Percentiles rank a stretch among this genome's conserved stretches.
Conservation (phyloP, 179 eudicot species). For the Drosera spatulata region DNA sequence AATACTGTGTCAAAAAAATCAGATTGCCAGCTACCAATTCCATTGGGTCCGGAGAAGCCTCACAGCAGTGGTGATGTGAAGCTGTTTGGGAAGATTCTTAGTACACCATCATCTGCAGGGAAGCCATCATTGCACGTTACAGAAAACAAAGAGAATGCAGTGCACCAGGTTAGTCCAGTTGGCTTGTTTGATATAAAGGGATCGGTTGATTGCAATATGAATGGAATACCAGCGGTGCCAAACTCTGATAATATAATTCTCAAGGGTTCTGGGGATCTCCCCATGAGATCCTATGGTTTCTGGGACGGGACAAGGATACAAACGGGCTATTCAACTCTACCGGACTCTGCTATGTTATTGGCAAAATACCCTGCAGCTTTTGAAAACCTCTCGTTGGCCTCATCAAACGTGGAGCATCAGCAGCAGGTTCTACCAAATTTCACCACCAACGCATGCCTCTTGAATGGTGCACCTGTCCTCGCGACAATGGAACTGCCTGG, state of each 20-base stretch:
- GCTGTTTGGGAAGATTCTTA: constrained; percentile 61
- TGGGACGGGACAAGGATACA: constrained; percentile 62
- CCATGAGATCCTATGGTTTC: constrained; percentile 34
- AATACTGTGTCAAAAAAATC: constrained; percentile 11
- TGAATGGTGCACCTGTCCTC: constrained; percentile 20
- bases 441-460: constrained; percentile 14
- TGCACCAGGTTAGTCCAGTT: constrained; percentile 4
- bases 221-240: constrained; percentile 15
- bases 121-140: constrained; percentile 6
- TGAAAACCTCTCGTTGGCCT: constrained; percentile 18
- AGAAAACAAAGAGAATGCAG: constrained; percentile 9
- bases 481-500: constrained; percentile 18
- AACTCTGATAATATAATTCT: constrained; percentile 15
- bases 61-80: constrained; percentile 56
- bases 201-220: constrained; percentile 7
- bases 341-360: constrained; percentile 49
- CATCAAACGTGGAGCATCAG: constrained; percentile 36
- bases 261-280: constrained; percentile 30
- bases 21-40: constrained; percentile 8
- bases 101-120: constrained; percentile 9
- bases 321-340: constrained; percentile 38
- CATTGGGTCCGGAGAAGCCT: constrained; percentile 32
- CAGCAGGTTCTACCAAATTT: constrained; percentile 2
- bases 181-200: constrained; percentile 17
- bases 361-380: constrained; percentile 55